Percentiles rank a stretch among this genome's conserved stretches.
phyloP scores from a whole-genome alignment of 352 stramenopile species.

The Phytophthora pini region DNA sequence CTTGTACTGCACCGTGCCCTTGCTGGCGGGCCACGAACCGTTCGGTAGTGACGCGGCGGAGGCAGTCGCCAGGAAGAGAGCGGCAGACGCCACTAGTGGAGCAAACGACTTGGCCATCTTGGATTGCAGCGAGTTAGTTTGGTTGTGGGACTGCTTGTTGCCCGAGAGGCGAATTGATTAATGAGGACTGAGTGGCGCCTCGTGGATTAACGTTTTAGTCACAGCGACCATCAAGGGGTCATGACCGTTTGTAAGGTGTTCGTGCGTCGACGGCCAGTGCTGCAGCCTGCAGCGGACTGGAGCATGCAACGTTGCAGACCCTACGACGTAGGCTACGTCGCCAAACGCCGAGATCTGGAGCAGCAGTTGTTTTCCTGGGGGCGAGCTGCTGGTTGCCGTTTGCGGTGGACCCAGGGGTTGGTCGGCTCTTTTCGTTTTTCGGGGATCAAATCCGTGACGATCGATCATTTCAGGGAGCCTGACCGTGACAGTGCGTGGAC shows the following conservation, averaged over 20 bases:
- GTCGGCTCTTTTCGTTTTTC: neutral
- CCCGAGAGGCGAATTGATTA: neutral
- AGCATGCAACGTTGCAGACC: neutral
- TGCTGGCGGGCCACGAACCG: constrained; percentile 25
- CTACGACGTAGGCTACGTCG: neutral
- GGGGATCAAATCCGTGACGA: neutral
- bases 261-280: neutral
- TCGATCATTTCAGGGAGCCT: neutral
- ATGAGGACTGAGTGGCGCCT: neutral
- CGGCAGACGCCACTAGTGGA: constrained; percentile 6
- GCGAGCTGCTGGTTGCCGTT: neutral
- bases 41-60: constrained; percentile 22
- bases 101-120: constrained; percentile 10
- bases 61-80: constrained; percentile 6
- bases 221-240: constrained; percentile 11
- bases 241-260: constrained; percentile 6
- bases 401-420: neutral
- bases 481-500: too few species aligned
- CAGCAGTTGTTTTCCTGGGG: neutral
- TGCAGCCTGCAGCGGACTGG: neutral
- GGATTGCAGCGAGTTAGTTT: neutral
- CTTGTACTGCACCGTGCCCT: constrained; percentile 17
- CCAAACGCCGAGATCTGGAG: neutral
- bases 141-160: neutral
- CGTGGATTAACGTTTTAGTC: constrained; percentile 1